Percentiles rank a stretch among this genome's conserved stretches.
Conservation (phyloP, 495 filamentous ascomycete species). For the Ramalina peruviana region DNA sequence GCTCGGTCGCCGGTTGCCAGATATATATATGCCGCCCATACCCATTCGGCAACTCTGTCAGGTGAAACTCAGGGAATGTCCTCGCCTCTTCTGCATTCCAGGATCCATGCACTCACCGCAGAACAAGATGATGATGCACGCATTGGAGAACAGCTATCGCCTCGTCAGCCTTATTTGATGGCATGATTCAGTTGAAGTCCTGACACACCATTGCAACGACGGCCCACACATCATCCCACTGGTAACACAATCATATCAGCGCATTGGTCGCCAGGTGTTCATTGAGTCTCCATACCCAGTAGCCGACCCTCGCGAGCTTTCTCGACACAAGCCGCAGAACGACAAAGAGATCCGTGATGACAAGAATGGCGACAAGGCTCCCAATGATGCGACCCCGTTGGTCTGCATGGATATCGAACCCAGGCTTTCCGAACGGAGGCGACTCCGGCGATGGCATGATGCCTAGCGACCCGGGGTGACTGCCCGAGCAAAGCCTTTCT, state of each 20-base stretch:
- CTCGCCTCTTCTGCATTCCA: too few species aligned
- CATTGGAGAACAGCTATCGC: not conserved
- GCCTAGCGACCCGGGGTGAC: too few species aligned
- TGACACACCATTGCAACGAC: conserved; percentile 2
- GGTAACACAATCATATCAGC: not conserved
- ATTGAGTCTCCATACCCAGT: not conserved
- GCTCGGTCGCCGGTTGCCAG: not conserved
- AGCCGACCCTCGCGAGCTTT: conserved; percentile 2
- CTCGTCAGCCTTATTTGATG: too few species aligned
- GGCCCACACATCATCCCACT: conserved; percentile 7
- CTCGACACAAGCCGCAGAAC: conserved; percentile 4
- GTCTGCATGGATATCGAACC: not conserved
- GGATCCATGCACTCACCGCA: not conserved
- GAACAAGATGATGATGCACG: not conserved
- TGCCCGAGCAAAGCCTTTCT: too few species aligned
- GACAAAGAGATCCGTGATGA: not conserved
- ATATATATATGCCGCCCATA: conserved; percentile 8
- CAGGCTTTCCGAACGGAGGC: too few species aligned
- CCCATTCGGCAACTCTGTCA: conserved; percentile 3
- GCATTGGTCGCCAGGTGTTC: not conserved
- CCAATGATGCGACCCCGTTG: conserved; percentile 5
- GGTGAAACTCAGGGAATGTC: not conserved
- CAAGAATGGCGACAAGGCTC: not conserved
- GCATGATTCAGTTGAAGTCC: too few species aligned
- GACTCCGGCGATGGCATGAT: too few species aligned